Base-by-base conservation (phyloP, 805 yeast species). In the Yamadazyma ubonensis region DNA sequence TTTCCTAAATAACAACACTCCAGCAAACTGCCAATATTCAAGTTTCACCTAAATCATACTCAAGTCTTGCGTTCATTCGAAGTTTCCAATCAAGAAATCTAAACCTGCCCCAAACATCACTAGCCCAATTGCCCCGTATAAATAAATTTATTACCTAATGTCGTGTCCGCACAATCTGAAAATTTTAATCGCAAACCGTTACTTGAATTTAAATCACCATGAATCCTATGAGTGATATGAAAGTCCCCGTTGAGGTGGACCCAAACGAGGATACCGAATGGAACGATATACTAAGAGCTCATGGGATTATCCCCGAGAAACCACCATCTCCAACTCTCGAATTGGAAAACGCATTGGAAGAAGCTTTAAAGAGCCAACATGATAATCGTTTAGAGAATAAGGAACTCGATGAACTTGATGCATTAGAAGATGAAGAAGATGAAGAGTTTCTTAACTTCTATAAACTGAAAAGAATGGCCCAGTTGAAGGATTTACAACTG, bases 251-350 rank as follows among this genome's bases (percentile, higher is more conserved):
- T 35, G 87, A 89, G 62, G 96, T 90, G 39, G 90, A 93, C 63
- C 97, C 96, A 25, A 78, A 77, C 46, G 99, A 93, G 63, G 99
- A 93, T 59, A 93, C 99, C 0, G 99, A 93, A 61, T 93, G 99
- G 99, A 93, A 93, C 58, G 99, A 93, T 61, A 89, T 93, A 49
- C 72, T 93, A 32, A 72, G 99, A 49, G 76, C 78, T 3, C 86
- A 90, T 46, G 98, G 98, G 17, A 80, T 93, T 40, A 87, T 93
- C 36, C 99, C 99, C 1, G 89, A 86, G 55, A 81, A 84, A 52
- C 88, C 95, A 19, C 89, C 90, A 17, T 86, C 95, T 15, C 96
- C 96, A 7, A 80, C 95, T 0, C 86, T 76, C 30, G 84, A 87
- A 60, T 58, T 93, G 33, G 98, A 93, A 57, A 90, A 83, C 51